These are phyloP conservation scores for Hypomontagnella submonticulosa DNA, from an alignment of 495 filamentous ascomycete species.

Conservation along the genomic window DNA sequence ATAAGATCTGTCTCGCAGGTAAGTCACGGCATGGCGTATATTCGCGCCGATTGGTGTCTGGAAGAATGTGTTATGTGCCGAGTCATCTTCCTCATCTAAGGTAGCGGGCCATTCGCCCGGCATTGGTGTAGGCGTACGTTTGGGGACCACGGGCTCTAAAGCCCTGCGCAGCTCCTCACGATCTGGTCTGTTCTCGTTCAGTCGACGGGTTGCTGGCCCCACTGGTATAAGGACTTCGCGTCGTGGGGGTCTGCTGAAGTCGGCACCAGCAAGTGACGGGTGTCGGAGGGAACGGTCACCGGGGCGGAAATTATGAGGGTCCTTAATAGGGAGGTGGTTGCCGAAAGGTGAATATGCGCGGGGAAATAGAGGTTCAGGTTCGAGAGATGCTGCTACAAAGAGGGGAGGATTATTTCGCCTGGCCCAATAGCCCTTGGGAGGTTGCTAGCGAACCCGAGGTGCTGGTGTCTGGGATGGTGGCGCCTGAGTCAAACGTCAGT, in stretches of 20 bases:
- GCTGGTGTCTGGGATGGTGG: conserved; percentile 4
- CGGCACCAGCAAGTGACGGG: too few species aligned
- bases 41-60: conserved; percentile 15
- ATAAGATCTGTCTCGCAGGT: conserved; percentile 31
- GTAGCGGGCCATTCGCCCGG: conserved; percentile 38
- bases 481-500: conserved; percentile 17
- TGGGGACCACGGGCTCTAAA: background rate
- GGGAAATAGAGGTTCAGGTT: too few species aligned
- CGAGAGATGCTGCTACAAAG: too few species aligned
- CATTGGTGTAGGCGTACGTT: conserved; percentile 10
- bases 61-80: conserved; percentile 10
- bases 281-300: too few species aligned
- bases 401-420: background rate
- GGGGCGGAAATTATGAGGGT: too few species aligned
- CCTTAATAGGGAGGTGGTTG: too few species aligned
- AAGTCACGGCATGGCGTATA: conserved; percentile 22
- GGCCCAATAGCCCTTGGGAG: conserved; percentile 5
- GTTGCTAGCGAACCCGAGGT: conserved; percentile 32
- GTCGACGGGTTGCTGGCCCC: too few species aligned
- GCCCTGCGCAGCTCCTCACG: too few species aligned
- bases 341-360: too few species aligned
- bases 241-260: too few species aligned
- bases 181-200: too few species aligned
- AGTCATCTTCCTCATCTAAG: conserved; percentile 8
- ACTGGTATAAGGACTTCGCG: too few species aligned